phyloP scores from a whole-genome alignment of 2,329 filamentous ascomycete genomes.

The Magnaporthiopsis rhizophila region DNA sequence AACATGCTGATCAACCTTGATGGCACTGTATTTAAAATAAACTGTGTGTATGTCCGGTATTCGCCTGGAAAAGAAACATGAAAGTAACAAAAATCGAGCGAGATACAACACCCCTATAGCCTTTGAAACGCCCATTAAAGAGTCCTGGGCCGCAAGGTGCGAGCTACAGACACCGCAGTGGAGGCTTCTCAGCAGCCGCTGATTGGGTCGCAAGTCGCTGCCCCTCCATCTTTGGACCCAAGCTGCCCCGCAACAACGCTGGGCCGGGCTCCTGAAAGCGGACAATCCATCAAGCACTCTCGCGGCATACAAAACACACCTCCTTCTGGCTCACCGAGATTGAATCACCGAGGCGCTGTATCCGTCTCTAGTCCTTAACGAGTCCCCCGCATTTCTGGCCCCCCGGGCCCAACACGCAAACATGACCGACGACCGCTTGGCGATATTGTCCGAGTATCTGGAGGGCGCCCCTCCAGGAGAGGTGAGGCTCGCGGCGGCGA shows the following conservation, averaged over 20 bases:
- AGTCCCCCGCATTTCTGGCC: background rate
- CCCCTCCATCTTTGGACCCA: background rate
- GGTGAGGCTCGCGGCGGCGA: conserved; percentile 44
- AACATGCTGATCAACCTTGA: no score
- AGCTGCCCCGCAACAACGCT: background rate
- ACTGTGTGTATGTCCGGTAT: no score
- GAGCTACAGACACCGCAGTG: background rate
- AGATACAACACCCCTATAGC: no score
- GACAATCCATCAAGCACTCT: background rate
- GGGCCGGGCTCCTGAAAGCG: background rate
- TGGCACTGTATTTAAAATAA: no score
- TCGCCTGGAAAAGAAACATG: no score
- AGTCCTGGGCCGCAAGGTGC: background rate
- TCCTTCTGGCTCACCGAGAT: background rate
- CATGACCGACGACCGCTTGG: conserved; percentile 30
- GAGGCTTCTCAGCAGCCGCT: background rate
- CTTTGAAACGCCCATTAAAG: no score
- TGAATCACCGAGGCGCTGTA: background rate
- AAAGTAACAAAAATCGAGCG: no score
- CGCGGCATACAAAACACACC: background rate
- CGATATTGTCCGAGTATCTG: conserved; percentile 72
- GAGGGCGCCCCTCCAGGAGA: conserved; percentile 93
- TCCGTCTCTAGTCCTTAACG: no score
- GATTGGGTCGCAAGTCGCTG: background rate
- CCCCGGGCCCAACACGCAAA: conserved; percentile 6